Conservation (phyloP, 2,329 filamentous ascomycete genomes). For the Ophiocordyceps camponoti-floridani region DNA sequence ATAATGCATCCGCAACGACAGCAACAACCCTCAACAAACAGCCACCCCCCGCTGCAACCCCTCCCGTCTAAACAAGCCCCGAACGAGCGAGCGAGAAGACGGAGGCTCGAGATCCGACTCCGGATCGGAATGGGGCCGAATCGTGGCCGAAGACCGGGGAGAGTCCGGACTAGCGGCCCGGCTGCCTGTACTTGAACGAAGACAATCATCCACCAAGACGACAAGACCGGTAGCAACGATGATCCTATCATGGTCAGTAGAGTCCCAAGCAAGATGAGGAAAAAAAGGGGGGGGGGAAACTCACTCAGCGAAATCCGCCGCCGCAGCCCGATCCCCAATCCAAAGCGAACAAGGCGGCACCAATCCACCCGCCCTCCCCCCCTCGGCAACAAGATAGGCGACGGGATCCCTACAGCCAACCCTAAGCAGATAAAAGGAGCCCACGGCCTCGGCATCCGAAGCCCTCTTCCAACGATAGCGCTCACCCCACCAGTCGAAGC, state of each 20-base stretch:
- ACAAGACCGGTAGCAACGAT: constrained; percentile 82
- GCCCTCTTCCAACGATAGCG: constrained; percentile 71
- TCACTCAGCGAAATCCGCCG: constrained; percentile 74
- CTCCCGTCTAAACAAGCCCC: constrained; percentile 4
- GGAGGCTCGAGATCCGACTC: not conserved
- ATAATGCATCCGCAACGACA: too few relatives aligned
- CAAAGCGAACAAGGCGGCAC: constrained; percentile 80
- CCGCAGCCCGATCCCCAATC: constrained; percentile 58
- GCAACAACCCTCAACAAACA: constrained; percentile 21
- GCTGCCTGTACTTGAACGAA: constrained; percentile 44
- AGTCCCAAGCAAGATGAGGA: constrained; percentile 6
- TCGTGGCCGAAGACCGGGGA: constrained; percentile 2
- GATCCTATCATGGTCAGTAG: constrained; percentile 35
- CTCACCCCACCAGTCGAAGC: constrained; percentile 87
- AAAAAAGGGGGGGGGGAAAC: constrained; percentile 9
- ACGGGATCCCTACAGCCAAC: constrained; percentile 40
- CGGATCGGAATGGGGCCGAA: not conserved
- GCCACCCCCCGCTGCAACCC: constrained; percentile 17
- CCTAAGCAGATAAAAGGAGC: constrained; percentile 67
- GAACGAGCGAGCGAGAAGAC: not conserved
- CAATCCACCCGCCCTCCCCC: constrained; percentile 72
- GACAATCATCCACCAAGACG: constrained; percentile 77
- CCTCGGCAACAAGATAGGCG: constrained; percentile 73
- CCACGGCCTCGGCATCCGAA: constrained; percentile 47
- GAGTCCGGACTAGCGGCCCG: not conserved